A percentile compares a stretch with the other conserved stretches of the same genome.
phyloP scores from a whole-genome alignment of 495 filamentous ascomycete genomes.

The Penicillium cosmopolitanum region DNA sequence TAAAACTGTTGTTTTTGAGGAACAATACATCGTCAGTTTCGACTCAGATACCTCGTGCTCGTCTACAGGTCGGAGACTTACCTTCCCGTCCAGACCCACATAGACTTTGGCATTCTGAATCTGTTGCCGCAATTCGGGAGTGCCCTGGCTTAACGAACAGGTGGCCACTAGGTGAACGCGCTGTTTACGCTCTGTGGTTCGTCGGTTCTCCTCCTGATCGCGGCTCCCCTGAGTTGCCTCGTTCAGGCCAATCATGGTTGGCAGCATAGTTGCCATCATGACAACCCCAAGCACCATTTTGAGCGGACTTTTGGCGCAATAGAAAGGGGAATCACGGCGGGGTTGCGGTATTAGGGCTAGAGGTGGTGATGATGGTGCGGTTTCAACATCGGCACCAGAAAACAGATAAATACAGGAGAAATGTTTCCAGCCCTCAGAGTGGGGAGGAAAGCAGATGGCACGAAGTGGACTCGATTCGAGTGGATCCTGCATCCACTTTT shows the following conservation, averaged over 20 bases:
- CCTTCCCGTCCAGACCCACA: conserved; percentile 33
- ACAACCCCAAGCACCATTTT: conserved; percentile 32
- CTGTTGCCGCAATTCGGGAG: conserved; percentile 23
- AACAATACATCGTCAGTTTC: conserved; percentile 3
- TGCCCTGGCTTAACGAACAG: conserved; percentile 25
- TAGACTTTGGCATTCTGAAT: conserved; percentile 33
- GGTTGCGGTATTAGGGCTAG: conserved; percentile 4
- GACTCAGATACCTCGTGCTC: background rate
- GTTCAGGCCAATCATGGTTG: conserved; percentile 35
- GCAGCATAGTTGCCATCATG: conserved; percentile 39
- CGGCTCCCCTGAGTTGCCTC: conserved; percentile 28
- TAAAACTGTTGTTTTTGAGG: conserved; percentile 23
- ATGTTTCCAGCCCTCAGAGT: conserved; percentile 13
- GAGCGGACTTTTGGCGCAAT: background rate
- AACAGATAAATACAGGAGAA: conserved; percentile 22
- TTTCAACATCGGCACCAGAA: conserved; percentile 8
- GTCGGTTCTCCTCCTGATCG: conserved; percentile 29
- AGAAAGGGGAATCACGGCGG: background rate
- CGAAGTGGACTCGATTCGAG: conserved; percentile 14
- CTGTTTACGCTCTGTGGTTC: conserved; percentile 25
- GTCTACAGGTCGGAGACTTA: conserved; percentile 22
- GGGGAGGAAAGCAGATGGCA: conserved; percentile 9
- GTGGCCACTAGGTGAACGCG: conserved; percentile 28
- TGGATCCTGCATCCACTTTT: conserved; percentile 12
- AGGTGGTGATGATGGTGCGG: background rate